Evolutionary conservation across 495 filamentous ascomycete genomes (phyloP).

Genomic region (Chaetomidium leptoderma): DNA sequence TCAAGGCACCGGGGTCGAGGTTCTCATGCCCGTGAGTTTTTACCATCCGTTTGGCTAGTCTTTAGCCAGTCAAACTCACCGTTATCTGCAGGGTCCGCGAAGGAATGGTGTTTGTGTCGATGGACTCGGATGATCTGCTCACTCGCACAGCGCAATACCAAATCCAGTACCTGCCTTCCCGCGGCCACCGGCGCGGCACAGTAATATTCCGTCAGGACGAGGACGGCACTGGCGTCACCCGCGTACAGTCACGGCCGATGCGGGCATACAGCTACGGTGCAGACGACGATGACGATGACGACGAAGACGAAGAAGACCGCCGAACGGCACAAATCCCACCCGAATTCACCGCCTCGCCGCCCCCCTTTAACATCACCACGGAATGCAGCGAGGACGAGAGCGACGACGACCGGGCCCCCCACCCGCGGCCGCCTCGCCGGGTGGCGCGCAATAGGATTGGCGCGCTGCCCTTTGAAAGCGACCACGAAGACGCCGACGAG

Average conservation of each 20-base stretch:
- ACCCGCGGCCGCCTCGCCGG: constrained; percentile 19
- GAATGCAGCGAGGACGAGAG: constrained; percentile 53
- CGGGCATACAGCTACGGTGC: constrained; percentile 11
- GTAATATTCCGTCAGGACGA: constrained; percentile 45
- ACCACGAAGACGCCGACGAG: constrained; percentile 47
- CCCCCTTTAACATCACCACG: constrained; percentile 46
- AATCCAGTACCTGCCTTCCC: constrained; percentile 56
- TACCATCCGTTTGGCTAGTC: constrained; percentile 8
- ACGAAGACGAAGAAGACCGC: constrained; percentile 45
- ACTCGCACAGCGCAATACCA: constrained; percentile 70
- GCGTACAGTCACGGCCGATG: not conserved
- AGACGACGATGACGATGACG: constrained; percentile 36
- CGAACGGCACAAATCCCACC: constrained; percentile 49
- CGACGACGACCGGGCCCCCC: constrained; percentile 30
- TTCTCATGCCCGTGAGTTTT: constrained; percentile 79
- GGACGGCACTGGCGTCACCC: constrained; percentile 33
- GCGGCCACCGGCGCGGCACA: constrained; percentile 25
- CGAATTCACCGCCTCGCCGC: constrained; percentile 43
- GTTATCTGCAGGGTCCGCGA: constrained; percentile 65
- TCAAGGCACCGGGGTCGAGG: constrained; percentile 75
- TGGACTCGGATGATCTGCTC: constrained; percentile 72
- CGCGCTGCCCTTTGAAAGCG: constrained; percentile 47
- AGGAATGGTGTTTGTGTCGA: constrained; percentile 88
- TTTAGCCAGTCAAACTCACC: constrained; percentile 19
- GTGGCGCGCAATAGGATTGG: constrained; percentile 45